phyloP scores from a whole-genome alignment of 2,329 filamentous ascomycete species.

The Aureobasidium sp. region DNA sequence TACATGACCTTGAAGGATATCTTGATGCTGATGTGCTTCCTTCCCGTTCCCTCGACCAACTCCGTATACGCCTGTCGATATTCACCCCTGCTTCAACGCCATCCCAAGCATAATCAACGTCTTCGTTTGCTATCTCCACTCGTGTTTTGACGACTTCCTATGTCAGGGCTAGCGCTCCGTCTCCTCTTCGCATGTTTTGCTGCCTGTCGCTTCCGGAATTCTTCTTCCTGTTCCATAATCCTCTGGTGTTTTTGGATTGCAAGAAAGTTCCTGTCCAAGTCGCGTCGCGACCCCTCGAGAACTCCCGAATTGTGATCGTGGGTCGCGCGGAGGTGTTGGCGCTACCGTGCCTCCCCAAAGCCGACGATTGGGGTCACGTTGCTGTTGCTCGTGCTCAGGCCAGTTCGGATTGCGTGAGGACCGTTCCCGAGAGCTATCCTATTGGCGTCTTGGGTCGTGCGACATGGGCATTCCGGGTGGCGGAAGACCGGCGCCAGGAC shows the following conservation, averaged over 20 bases:
- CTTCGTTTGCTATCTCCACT: not conserved
- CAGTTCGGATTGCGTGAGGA: not conserved
- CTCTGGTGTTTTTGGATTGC: not conserved
- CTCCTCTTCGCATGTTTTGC: not conserved
- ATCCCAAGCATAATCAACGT: not conserved
- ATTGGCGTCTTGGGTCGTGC: constrained; percentile 13
- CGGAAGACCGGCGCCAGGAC: constrained; percentile 14
- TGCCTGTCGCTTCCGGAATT: not conserved
- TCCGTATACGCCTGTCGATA: constrained; percentile 1
- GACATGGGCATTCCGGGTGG: constrained; percentile 12
- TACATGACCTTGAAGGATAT: not conserved
- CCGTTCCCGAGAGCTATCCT: not conserved
- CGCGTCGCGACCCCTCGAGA: too few relatives aligned
- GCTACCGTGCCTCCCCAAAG: too few relatives aligned
- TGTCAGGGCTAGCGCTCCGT: not conserved
- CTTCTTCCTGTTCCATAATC: not conserved
- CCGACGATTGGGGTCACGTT: too few relatives aligned
- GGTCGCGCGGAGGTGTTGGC: not conserved
- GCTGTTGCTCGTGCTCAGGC: not conserved
- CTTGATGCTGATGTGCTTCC: not conserved
- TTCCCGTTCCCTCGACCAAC: not conserved
- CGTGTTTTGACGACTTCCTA: not conserved
- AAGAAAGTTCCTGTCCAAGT: too few relatives aligned
- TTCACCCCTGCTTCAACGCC: not conserved
- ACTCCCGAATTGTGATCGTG: not conserved